phyloP scores from a whole-genome alignment of 169 alveolate species.

The Cryptosporidium parvum region DNA sequence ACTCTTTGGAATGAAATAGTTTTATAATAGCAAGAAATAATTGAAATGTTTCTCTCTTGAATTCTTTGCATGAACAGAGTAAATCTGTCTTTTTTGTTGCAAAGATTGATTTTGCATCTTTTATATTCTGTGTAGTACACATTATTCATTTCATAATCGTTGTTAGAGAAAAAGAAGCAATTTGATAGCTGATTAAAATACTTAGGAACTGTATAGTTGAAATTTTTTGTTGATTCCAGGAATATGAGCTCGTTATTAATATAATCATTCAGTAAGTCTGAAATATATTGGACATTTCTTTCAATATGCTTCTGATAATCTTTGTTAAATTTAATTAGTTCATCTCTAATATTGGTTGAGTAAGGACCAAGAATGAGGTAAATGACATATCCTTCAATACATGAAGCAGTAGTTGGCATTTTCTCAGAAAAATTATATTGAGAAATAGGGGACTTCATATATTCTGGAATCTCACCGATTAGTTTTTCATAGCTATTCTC shows the following conservation, averaged over 20 bases:
- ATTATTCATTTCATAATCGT: background rate
- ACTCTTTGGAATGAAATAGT: constrained; percentile 61
- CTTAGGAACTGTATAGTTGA: constrained; percentile 57
- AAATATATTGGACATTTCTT: constrained; percentile 27
- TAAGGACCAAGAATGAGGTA: constrained; percentile 64
- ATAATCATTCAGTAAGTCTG: constrained; percentile 24
- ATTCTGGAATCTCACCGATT: constrained; percentile 28
- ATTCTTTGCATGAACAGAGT: constrained; percentile 57
- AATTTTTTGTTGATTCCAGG: constrained; percentile 51
- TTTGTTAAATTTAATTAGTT: constrained; percentile 7
- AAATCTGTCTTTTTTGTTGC: constrained; percentile 24
- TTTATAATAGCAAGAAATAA: constrained; percentile 42
- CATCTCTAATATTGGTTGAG: constrained; percentile 9
- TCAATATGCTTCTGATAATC: constrained; percentile 52
- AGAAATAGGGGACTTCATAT: constrained; percentile 45
- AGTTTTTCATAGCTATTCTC: background rate
- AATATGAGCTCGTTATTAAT: constrained; percentile 41
- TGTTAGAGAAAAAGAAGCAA: constrained; percentile 1
- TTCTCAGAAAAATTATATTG: constrained; percentile 16
- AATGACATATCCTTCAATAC: constrained; percentile 57
- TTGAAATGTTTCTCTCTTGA: constrained; percentile 52
- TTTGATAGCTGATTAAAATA: constrained; percentile 30
- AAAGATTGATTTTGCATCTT: constrained; percentile 66
- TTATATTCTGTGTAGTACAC: constrained; percentile 44
- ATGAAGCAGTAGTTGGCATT: constrained; percentile 11